Conservation (phyloP, 2,329 filamentous ascomycete genomes). For the Helminthosporium solani region DNA sequence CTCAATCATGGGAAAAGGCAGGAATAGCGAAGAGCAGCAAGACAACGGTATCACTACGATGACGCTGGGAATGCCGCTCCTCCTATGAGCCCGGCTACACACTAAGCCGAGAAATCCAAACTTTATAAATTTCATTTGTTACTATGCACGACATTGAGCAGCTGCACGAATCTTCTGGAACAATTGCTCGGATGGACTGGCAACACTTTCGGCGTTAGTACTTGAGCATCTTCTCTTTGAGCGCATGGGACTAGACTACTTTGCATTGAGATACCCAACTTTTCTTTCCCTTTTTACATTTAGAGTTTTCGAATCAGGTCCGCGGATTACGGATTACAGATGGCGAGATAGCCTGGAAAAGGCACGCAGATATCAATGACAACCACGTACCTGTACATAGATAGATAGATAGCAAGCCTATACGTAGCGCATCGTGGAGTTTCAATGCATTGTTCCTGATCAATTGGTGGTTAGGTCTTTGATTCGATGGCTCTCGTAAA, state of each 20-base stretch:
- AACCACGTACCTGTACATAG: too few relatives aligned
- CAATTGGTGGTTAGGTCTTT: too few relatives aligned
- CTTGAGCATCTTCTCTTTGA: neutral
- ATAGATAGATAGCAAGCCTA: too few relatives aligned
- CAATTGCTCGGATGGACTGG: neutral
- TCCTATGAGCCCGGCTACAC: neutral
- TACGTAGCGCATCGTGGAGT: neutral
- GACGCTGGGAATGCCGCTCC: slow-evolving; percentile 11
- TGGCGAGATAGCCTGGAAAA: too few relatives aligned
- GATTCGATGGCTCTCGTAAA: too few relatives aligned
- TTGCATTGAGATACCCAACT: slow-evolving; percentile 1
- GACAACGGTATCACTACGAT: slow-evolving; percentile 24
- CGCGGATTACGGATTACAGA: too few relatives aligned
- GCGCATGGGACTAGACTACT: neutral
- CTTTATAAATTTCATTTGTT: neutral
- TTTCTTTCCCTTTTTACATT: neutral
- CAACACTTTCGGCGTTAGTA: neutral
- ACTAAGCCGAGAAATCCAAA: neutral
- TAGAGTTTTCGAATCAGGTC: neutral
- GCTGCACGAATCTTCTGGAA: neutral
- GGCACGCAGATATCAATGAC: too few relatives aligned
- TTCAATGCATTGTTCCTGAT: neutral
- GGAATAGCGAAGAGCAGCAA: slow-evolving; percentile 20
- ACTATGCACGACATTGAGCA: neutral
- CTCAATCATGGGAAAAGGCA: slow-evolving; percentile 20